These are phyloP conservation scores for Vaccinium myrtillus DNA, from an alignment of 148 eudicot species.

Conservation along the genomic window DNA sequence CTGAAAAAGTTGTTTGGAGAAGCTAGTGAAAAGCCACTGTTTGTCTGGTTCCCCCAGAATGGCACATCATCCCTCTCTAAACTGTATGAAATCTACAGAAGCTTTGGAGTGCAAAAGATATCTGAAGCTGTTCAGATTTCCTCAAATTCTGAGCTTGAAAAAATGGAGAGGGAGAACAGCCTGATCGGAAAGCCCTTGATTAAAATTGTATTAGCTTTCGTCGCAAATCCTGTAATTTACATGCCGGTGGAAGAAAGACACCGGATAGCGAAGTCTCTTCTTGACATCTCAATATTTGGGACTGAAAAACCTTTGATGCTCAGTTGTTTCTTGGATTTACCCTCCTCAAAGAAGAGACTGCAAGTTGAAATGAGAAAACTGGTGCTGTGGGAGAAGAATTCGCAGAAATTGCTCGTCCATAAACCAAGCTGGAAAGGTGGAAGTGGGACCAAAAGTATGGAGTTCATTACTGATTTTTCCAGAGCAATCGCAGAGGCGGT, in stretches of 20 bases:
- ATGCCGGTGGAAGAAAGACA: slow-evolving; percentile 16
- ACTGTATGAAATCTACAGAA: slow-evolving; percentile 10
- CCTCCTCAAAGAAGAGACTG: slow-evolving; percentile 10
- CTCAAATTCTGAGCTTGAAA: slow-evolving; percentile 5
- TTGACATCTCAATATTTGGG: slow-evolving; percentile 10
- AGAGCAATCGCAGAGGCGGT: slow-evolving; percentile 13
- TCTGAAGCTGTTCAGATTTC: slow-evolving; percentile 15
- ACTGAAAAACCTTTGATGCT: not conserved
- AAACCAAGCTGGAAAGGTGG: slow-evolving; percentile 14
- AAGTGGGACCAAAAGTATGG: not conserved
- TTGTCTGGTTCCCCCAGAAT: slow-evolving; percentile 19
- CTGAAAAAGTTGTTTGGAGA: slow-evolving; percentile 9
- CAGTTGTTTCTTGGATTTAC: slow-evolving; percentile 4
- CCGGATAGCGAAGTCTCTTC: slow-evolving; percentile 4
- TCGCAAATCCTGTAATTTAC: slow-evolving; percentile 9
- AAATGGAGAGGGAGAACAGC: not conserved
- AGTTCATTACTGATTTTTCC: slow-evolving; percentile 6
- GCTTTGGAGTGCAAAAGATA: slow-evolving; percentile 14
- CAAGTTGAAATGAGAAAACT: not conserved
- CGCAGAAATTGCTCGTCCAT: slow-evolving; percentile 12
- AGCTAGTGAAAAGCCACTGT: slow-evolving; percentile 1
- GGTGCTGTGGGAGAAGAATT: slow-evolving; percentile 17
- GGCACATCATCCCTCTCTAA: slow-evolving; percentile 7
- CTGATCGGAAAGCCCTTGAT: slow-evolving; percentile 17
- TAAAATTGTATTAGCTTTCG: slow-evolving; percentile 16